Evolutionary conservation across 2,329 filamentous ascomycete genomes (phyloP).

Genomic region (Dactylellina leptospora): DNA sequence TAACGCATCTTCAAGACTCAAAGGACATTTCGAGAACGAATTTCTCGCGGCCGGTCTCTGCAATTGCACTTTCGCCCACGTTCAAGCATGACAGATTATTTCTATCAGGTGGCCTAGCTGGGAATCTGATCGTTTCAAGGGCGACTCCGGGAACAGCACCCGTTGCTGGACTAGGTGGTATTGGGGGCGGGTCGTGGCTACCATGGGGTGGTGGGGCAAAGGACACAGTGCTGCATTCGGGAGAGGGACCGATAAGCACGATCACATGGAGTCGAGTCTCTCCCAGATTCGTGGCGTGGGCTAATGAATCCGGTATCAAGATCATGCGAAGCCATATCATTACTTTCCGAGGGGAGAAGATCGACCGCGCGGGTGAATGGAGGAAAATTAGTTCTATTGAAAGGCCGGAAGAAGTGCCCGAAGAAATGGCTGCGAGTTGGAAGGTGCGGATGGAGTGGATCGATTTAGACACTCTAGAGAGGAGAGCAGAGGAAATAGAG

Average conservation of each 20-base stretch:
- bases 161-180: conserved; percentile 82
- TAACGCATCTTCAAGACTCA: conserved; percentile 80
- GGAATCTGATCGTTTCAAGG: conserved; percentile 83
- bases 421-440: conserved; percentile 96
- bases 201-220: conserved; percentile 84
- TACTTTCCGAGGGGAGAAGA: conserved; percentile 54
- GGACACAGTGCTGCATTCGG: conserved; percentile 86
- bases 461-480: conserved; percentile 80
- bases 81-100: conserved; percentile 90
- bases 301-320: conserved; percentile 96
- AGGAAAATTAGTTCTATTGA: conserved; percentile 93
- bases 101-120: conserved; percentile 87
- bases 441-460: conserved; percentile 93
- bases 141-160: conserved; percentile 88
- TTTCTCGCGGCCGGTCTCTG: conserved; percentile 90
- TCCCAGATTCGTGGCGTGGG: conserved; percentile 91
- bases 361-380: conserved; percentile 75
- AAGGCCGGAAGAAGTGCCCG: conserved; percentile 85
- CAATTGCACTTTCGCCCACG: conserved; percentile 92
- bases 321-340: conserved; percentile 84
- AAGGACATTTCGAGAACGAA: conserved; percentile 92
- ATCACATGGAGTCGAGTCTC: conserved; percentile 90
- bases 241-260: conserved; percentile 87
- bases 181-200: conserved; percentile 65
- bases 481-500: conserved; percentile 68